Percentiles rank a stretch among this genome's conserved stretches.
Conservation (phyloP, 192 early-diverging fungal species). For the Linnemannia exigua region DNA sequence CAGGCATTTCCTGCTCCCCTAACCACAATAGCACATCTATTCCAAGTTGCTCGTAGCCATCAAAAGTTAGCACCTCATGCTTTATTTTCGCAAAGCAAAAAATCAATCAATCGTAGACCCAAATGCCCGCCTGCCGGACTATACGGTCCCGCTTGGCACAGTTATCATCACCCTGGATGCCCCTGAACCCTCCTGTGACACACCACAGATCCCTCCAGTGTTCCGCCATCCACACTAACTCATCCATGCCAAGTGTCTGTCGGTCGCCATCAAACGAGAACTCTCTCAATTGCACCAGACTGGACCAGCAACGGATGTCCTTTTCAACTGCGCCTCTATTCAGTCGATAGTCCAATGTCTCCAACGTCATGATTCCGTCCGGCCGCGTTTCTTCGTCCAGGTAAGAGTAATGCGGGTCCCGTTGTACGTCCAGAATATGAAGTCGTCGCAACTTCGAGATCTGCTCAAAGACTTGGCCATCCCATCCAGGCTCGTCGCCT, state of each 20-base stretch:
- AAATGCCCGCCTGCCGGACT: no score
- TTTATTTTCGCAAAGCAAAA: no score
- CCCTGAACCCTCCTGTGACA: no score
- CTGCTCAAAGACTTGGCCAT: neutral
- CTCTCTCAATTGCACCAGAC: neutral
- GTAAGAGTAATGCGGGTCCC: no score
- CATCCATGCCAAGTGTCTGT: neutral
- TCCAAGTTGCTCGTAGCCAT: no score
- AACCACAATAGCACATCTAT: no score
- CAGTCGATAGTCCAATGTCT: neutral
- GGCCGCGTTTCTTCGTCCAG: no score
- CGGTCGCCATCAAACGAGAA: neutral
- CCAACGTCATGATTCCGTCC: neutral
- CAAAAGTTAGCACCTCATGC: no score
- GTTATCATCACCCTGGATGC: neutral
- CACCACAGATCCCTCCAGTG: neutral
- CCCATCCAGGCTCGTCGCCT: neutral
- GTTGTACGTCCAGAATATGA: no score
- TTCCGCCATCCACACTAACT: neutral
- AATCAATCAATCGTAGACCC: no score
- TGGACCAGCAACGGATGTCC: neutral
- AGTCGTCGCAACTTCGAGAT: neutral
- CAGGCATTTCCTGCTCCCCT: no score
- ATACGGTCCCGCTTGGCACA: no score
- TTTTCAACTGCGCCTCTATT: neutral